These are phyloP conservation scores for Penicillium pulvis DNA, from an alignment of 495 filamentous ascomycete genomes.

Conservation along the genomic window DNA sequence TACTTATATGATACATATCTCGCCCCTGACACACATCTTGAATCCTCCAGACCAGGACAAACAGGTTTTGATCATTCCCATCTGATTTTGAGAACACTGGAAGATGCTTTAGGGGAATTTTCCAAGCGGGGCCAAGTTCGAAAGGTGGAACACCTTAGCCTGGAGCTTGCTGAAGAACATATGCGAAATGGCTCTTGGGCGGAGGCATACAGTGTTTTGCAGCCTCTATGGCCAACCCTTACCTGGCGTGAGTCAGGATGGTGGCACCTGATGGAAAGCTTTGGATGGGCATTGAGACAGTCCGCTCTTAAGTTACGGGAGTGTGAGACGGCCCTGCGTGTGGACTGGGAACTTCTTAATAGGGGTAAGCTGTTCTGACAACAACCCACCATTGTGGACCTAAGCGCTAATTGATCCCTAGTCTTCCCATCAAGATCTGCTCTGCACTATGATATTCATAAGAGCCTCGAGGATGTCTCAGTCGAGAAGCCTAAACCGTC, in stretches of 20 bases:
- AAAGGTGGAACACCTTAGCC: slow-evolving; percentile 64
- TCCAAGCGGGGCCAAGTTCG: slow-evolving; percentile 61
- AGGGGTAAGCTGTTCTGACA: slow-evolving; percentile 49
- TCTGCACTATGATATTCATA: slow-evolving; percentile 75
- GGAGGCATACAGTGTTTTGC: slow-evolving; percentile 66
- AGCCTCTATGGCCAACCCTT: slow-evolving; percentile 70
- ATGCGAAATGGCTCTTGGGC: slow-evolving; percentile 63
- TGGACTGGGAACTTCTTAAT: slow-evolving; percentile 85
- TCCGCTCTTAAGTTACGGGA: slow-evolving; percentile 67
- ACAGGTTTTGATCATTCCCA: slow-evolving; percentile 63
- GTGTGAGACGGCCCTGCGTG: slow-evolving; percentile 64
- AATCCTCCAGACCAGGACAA: slow-evolving; percentile 58
- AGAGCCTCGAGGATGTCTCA: slow-evolving; percentile 60
- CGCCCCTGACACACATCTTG: slow-evolving; percentile 73
- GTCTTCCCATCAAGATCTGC: slow-evolving; percentile 61
- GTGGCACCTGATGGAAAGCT: slow-evolving; percentile 72
- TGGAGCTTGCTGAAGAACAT: slow-evolving; percentile 70
- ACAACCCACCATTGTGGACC: not conserved
- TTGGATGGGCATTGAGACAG: slow-evolving; percentile 72
- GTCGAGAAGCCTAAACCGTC: slow-evolving; percentile 57
- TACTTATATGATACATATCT: slow-evolving; percentile 85
- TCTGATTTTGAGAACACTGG: slow-evolving; percentile 61
- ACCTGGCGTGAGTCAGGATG: slow-evolving; percentile 79
- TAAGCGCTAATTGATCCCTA: slow-evolving; percentile 27
- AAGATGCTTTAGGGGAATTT: slow-evolving; percentile 66